These are phyloP conservation scores for Neonectria ditissima DNA, from an alignment of 2,329 filamentous ascomycete genomes.

Conservation along the genomic window DNA sequence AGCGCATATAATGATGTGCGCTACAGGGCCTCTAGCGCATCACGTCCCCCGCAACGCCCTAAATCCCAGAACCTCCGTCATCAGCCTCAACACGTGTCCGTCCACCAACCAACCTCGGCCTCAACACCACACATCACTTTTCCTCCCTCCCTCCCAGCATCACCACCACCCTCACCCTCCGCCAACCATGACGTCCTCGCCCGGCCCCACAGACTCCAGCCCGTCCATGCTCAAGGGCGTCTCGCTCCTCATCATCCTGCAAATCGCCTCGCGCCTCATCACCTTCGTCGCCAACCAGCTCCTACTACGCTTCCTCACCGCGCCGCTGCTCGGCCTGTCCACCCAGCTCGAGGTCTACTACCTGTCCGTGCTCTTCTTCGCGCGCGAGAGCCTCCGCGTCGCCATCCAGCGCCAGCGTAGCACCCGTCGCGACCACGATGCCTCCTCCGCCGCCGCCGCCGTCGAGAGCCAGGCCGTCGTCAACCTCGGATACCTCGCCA, in stretches of 20 bases:
- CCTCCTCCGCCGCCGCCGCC: conserved; percentile 31
- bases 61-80: not conserved
- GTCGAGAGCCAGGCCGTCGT: conserved; percentile 78
- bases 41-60: not conserved
- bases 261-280: conserved; percentile 85
- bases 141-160: no score
- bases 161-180: not conserved
- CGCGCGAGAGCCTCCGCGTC: conserved; percentile 90
- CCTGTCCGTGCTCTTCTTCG: conserved; percentile 93
- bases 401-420: conserved; percentile 82
- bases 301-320: conserved; percentile 87
- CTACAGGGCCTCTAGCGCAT: not conserved
- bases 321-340: conserved; percentile 84
- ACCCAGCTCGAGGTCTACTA: conserved; percentile 94
- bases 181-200: not conserved
- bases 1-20: no score
- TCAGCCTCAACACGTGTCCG: not conserved
- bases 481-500: conserved; percentile 87
- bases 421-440: conserved; percentile 15
- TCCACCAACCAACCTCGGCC: not conserved
- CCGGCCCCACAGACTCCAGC: not conserved
- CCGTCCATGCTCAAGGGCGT: conserved; percentile 73
- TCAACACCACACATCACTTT: no score
- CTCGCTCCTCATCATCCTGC: conserved; percentile 87
- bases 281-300: conserved; percentile 95